Percentiles rank a stretch among this genome's conserved stretches.
Evolutionary conservation across 2,329 filamentous ascomycete genomes (phyloP).

Genomic region (Rhynchosporium graminicola): DNA sequence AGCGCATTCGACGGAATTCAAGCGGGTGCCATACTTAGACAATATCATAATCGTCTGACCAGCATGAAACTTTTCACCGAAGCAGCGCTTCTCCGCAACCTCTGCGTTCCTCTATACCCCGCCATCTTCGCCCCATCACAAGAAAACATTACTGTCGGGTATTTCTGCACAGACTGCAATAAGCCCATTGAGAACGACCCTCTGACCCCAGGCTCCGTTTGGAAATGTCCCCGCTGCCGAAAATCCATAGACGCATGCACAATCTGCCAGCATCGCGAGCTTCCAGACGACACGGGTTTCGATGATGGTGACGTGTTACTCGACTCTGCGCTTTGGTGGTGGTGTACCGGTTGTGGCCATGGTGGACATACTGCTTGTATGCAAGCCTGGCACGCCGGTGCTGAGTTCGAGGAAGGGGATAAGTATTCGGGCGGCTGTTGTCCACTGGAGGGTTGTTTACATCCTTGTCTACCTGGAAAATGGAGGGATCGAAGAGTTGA

Average conservation of each 20-base stretch:
- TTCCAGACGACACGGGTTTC: constrained; percentile 19
- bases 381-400: constrained; percentile 55
- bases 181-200: constrained; percentile 51
- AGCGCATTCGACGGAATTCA: constrained; percentile 57
- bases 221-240: constrained; percentile 63
- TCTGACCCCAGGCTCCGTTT: constrained; percentile 44
- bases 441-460: constrained; percentile 64
- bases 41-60: constrained; percentile 62
- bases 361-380: constrained; percentile 63
- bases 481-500: constrained; percentile 51
- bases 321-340: constrained; percentile 54
- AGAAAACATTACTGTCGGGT: constrained; percentile 54
- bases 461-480: constrained; percentile 60
- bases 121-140: constrained; percentile 56
- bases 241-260: constrained; percentile 57
- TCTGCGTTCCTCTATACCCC: constrained; percentile 56
- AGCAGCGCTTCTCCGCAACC: constrained; percentile 60
- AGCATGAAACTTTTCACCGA: constrained; percentile 61
- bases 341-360: constrained; percentile 62
- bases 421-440: constrained; percentile 57
- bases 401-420: constrained; percentile 37
- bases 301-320: constrained; percentile 15
- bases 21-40: constrained; percentile 56
- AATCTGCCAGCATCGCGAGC: constrained; percentile 53
- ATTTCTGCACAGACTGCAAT: constrained; percentile 56